Percentiles rank a stretch among this genome's conserved stretches.
These are phyloP conservation scores for Phascolomyces articulosus DNA, from an alignment of 371 early-diverging fungal species.

Conservation along the genomic window DNA sequence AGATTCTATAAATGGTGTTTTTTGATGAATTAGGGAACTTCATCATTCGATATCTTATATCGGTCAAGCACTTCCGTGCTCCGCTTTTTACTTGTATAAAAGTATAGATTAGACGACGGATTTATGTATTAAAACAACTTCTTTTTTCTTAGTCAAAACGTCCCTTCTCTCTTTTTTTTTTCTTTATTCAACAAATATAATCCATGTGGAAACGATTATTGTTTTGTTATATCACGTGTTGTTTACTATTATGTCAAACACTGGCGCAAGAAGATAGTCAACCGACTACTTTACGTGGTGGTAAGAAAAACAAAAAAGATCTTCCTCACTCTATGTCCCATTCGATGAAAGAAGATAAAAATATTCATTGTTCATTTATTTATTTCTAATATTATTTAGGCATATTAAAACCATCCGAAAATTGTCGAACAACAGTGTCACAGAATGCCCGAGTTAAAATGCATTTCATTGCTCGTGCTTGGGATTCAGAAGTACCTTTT, in stretches of 20 bases:
- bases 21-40: too few relatives aligned
- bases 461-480: slow-evolving; percentile 34
- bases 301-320: slow-evolving; percentile 13
- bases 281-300: slow-evolving; percentile 33
- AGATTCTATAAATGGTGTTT: too few relatives aligned
- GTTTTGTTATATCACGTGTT: neutral
- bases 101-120: too few relatives aligned
- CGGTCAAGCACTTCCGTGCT: too few relatives aligned
- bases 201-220: neutral
- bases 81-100: too few relatives aligned
- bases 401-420: slow-evolving; percentile 22
- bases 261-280: slow-evolving; percentile 13
- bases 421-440: slow-evolving; percentile 25
- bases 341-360: neutral
- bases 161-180: neutral
- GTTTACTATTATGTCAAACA: neutral
- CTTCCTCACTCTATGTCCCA: neutral
- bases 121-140: too few relatives aligned
- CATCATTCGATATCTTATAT: too few relatives aligned
- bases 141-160: too few relatives aligned
- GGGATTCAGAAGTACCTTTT: slow-evolving; percentile 28
- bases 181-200: neutral
- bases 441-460: slow-evolving; percentile 27
- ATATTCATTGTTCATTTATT: neutral
- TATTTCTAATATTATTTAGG: slow-evolving; percentile 12